Evolutionary conservation across 257 asterid species (phyloP), one percentile per base, ranked within the genome.

Genomic region (Salvia rosmarinus): DNA sequence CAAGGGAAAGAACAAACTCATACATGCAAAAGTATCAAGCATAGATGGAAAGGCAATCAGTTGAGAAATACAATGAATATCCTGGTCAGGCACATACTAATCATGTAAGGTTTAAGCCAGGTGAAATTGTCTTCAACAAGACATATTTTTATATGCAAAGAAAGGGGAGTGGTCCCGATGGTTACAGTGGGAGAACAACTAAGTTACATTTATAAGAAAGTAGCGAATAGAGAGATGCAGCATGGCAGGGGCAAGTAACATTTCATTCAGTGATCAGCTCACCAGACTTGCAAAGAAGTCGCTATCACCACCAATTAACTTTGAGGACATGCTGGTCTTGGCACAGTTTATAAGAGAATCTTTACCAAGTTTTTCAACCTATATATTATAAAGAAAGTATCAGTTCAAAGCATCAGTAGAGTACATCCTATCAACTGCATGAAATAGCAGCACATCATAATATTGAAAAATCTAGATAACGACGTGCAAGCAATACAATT

Each of bases 241-340:
- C 32, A 71, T 42, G 61, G 61, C 19, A 40, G 66, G 46, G 32
- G 32, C 17, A 39, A 60, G 67, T 3, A 49, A 56, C 39, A 9
- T 3, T 54, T 28, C 50, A 23, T 55, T 20, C 44, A 56, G 66
- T 37, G 64, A 67, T 35, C 71, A 68, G 67, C 91, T 79, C 82
- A 94, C 98, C 90, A 95, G 80, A 78, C 84, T 88, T 9, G 97
- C 95, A 30, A 88, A 95, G 88, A 86, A 91, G 82, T 88, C 98
- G 12, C 95, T 87, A 67, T 91, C 96, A 49, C 82, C 86, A 19
- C 92, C 93, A 43, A 95, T 95, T 79, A 91, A 68, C 94, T 95
- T 95, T 28, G 98, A 95, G 52, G 98, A 91, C 96, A 95, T 91
- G 88, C 98, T 86, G 72, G 99, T 95, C 95, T 89, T 95, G 80